Evolutionary conservation across 1,284 basidiomycete species (phyloP).

Genomic region (Peniophora sp.): DNA sequence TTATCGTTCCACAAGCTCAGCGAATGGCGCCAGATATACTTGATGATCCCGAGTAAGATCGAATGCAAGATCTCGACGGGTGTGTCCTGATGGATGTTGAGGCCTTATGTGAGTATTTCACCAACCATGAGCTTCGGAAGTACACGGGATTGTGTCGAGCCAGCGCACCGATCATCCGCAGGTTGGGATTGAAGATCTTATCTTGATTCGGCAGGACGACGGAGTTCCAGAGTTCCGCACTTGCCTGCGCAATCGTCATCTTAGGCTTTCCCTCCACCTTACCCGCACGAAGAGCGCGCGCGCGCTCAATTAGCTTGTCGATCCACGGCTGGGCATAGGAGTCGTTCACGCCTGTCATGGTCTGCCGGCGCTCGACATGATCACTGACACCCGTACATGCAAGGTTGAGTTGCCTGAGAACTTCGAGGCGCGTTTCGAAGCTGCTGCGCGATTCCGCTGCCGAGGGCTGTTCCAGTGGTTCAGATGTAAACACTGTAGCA

Average conservation of each 20-base stretch:
- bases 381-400: constrained; percentile 10
- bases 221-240: constrained; percentile 8
- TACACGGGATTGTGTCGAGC: no score
- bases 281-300: background rate
- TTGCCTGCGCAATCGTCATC: constrained; percentile 1
- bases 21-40: constrained; percentile 22
- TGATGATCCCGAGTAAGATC: constrained; percentile 25
- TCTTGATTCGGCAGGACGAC: constrained; percentile 5
- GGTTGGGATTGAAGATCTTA: constrained; percentile 7
- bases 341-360: constrained; percentile 14
- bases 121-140: no score
- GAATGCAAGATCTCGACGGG: constrained; percentile 30
- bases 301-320: constrained; percentile 5
- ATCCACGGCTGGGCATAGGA: constrained; percentile 11
- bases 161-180: constrained; percentile 5
- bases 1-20: constrained; percentile 9
- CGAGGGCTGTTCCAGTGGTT: background rate
- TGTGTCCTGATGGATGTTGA: constrained; percentile 25
- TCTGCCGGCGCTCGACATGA: constrained; percentile 9
- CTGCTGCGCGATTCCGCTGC: background rate
- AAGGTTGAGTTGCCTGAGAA: constrained; percentile 6
- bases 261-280: background rate
- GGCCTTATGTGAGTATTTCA: constrained; percentile 14
- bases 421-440: background rate
- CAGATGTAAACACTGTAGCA: background rate